Conservation (phyloP, 176 grass and related monocot genomes). For the Rhipidocladum racemiflorum region DNA sequence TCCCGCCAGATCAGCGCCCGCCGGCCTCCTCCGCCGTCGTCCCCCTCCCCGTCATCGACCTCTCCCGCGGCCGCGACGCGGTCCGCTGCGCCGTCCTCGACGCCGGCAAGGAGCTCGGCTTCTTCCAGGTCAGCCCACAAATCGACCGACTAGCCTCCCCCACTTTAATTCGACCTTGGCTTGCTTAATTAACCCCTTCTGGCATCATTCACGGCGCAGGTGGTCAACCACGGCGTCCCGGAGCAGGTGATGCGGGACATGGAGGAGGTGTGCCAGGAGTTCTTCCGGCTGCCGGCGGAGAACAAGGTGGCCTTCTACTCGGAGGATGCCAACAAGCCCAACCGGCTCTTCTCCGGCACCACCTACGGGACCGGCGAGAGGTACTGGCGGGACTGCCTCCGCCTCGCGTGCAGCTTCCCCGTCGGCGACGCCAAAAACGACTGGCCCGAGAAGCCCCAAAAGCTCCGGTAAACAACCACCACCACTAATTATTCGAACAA, state of each 20-base stretch:
- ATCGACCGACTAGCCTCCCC: neutral
- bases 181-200: neutral
- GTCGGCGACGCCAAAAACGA: conserved; percentile 7
- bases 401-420: conserved; percentile 52
- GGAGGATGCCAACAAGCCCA: conserved; percentile 32
- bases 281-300: conserved; percentile 46
- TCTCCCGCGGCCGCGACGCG: conserved; percentile 38
- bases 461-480: conserved; percentile 34
- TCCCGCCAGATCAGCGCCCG: conserved; percentile 46
- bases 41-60: conserved; percentile 59
- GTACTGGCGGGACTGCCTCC: conserved; percentile 75
- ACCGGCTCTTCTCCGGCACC: conserved; percentile 60
- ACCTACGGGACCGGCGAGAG: conserved; percentile 19
- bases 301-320: conserved; percentile 57
- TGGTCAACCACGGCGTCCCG: conserved; percentile 65
- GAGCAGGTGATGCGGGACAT: conserved; percentile 44
- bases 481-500: neutral
- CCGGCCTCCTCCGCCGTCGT: neutral
- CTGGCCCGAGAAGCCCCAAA: conserved; percentile 59
- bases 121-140: conserved; percentile 52
- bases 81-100: conserved; percentile 49
- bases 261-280: conserved; percentile 36
- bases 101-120: conserved; percentile 56
- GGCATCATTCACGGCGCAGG: conserved; percentile 9
- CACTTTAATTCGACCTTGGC: neutral